Conservation (phyloP, 2,329 filamentous ascomycete genomes). For the Pseudogymnoascus sp. region DNA sequence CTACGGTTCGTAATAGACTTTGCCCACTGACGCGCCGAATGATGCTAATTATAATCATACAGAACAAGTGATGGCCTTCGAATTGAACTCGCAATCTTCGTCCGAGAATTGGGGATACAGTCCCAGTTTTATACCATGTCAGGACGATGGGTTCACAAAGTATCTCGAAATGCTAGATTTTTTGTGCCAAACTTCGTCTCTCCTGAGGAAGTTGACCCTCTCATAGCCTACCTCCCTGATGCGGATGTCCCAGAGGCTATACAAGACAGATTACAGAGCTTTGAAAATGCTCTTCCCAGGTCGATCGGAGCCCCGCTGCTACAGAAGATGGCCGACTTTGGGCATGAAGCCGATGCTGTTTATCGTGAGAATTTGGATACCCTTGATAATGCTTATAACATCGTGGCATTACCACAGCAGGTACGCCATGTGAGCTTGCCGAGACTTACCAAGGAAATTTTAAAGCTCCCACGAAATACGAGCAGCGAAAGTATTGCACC, state of each 20-base stretch:
- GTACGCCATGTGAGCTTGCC: conserved; percentile 26
- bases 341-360: conserved; percentile 38
- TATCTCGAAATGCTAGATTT: conserved; percentile 34
- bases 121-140: conserved; percentile 45
- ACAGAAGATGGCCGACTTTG: conserved; percentile 38
- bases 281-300: conserved; percentile 39
- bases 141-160: conserved; percentile 41
- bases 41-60: conserved; percentile 15
- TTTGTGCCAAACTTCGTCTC: conserved; percentile 41
- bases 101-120: conserved; percentile 35
- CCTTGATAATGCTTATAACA: conserved; percentile 44
- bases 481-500: not conserved
- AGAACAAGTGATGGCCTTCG: conserved; percentile 18
- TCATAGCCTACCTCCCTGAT: conserved; percentile 41
- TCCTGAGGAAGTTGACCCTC: conserved; percentile 35
- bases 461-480: not conserved
- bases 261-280: conserved; percentile 31
- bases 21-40: not conserved
- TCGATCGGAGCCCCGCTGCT: conserved; percentile 40
- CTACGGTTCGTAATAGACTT: conserved; percentile 21
- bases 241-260: conserved; percentile 32
- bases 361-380: conserved; percentile 41
- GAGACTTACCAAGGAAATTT: not conserved
- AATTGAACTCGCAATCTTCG: conserved; percentile 42
- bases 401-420: conserved; percentile 38